Evolutionary conservation across 1,284 basidiomycete species (phyloP), one percentile per base, ranked within the genome.

Genomic region (Grifola frondosa): DNA sequence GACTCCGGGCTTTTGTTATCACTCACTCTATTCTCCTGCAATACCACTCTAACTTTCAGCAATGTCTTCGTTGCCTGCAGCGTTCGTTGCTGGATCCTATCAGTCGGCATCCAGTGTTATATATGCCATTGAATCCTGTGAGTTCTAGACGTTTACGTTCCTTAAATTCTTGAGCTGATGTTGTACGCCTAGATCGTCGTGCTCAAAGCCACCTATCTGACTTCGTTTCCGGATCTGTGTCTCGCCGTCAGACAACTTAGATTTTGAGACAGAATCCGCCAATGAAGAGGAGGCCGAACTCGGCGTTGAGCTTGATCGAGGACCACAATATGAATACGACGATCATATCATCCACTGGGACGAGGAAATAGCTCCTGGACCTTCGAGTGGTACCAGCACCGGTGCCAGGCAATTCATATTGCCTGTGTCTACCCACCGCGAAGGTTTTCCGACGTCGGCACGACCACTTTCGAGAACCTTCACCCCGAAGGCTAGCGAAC

Each of bases 161-260:
- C 65, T 48, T 26, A 10, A 10, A 23, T 32, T 39, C 30, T 39
- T 32, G 37, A 24, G 26, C 36, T 30, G 25, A 34, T 30, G 7
- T 36, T 32, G 46, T 30, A 42, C 37, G 25, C 47, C n/a, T 36
- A 86, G 83, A 86, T 60, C 77, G 77, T 38, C 76, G 82, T 29
- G 65, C 80, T 3, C 80, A 84, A 57, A 80, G 77, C 53, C 73
- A 85, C 6, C 69, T 76, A 24, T 78, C 78, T 21, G 79, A 75
- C 38, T 78, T 81, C 11, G 73, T 82, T 11, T 74, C 67, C n/a
- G 61, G 73, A 20, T 70, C 75, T 6, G 59, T 69, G 13, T 70
- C n/a, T 73, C 73, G 24, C 56, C 61, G 13, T 66, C 62, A 11
- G 69, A 67, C 49, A 53, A 58, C 26, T 63, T 67, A 16, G 38